Evolutionary conservation across 306 rosid genomes (phyloP).

Genomic region (Fragaria ananassa): DNA sequence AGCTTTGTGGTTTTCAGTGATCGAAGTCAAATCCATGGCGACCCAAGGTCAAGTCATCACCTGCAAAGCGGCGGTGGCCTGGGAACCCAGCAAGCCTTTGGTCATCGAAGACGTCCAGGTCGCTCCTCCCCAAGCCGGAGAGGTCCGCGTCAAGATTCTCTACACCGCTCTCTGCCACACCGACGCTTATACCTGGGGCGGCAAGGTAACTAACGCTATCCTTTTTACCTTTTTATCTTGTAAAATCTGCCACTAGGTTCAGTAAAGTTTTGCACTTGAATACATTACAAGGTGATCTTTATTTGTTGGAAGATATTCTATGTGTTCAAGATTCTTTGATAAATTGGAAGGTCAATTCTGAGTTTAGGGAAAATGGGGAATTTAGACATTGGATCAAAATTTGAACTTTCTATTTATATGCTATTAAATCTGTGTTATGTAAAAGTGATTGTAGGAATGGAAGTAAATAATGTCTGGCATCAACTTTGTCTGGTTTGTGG

Average conservation of each 20-base stretch:
- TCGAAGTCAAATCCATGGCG: constrained; percentile 47
- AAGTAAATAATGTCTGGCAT: background rate
- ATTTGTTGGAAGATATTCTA: background rate
- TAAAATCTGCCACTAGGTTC: background rate
- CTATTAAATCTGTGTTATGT: background rate
- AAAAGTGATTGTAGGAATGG: background rate
- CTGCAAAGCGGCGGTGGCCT: constrained; percentile 99
- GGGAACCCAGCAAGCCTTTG: constrained; percentile 93
- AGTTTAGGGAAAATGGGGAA: background rate
- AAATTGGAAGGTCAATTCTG: background rate
- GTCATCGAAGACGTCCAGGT: constrained; percentile 81
- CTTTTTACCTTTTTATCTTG: background rate
- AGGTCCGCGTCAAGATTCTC: constrained; percentile 78
- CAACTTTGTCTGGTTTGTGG: background rate
- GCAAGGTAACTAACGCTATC: constrained; percentile 36
- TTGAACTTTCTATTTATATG: background rate
- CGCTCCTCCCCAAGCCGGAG: constrained; percentile 85
- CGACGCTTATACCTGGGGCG: constrained; percentile 93
- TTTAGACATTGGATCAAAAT: background rate
- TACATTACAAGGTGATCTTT: background rate
- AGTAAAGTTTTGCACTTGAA: background rate
- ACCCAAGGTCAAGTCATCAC: constrained; percentile 86
- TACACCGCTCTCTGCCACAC: constrained; percentile 91
- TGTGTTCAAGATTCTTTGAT: background rate
- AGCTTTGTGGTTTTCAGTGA: constrained; percentile 10